A percentile compares a stretch with the other conserved stretches of the same genome.
Evolutionary conservation across 2,329 filamentous ascomycete species (phyloP).

Genomic region (Eutypella sp.): DNA sequence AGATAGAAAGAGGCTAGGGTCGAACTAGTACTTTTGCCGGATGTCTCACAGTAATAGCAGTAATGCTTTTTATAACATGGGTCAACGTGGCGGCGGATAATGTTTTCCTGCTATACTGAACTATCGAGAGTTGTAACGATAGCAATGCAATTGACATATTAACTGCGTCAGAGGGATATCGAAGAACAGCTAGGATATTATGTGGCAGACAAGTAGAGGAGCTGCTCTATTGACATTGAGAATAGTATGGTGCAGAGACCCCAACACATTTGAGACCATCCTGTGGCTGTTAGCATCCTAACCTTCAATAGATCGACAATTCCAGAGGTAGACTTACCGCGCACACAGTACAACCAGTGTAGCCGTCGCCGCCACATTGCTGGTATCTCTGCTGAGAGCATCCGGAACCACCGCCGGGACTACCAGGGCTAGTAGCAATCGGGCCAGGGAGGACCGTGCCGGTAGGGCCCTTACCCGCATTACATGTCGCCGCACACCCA

Average conservation of each 20-base stretch:
- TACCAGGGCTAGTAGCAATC: constrained; percentile 6
- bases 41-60: too few species aligned
- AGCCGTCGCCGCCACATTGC: constrained; percentile 38
- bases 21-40: too few species aligned
- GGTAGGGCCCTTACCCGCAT: constrained; percentile 25
- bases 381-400: constrained; percentile 31
- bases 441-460: constrained; percentile 19
- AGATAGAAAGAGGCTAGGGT: too few species aligned
- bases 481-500: constrained; percentile 36
- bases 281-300: constrained; percentile 12
- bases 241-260: constrained; percentile 35
- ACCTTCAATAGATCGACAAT: background rate
- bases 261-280: constrained; percentile 29
- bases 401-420: constrained; percentile 12
- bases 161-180: too few species aligned
- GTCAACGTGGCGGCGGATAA: too few species aligned
- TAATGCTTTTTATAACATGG: too few species aligned
- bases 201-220: too few species aligned
- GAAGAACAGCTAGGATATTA: too few species aligned
- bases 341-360: constrained; percentile 35
- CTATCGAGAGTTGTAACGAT: too few species aligned
- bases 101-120: too few species aligned
- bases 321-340: background rate
- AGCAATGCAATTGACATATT: too few species aligned
- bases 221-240: constrained; percentile 26